These are phyloP conservation scores for Phytophthora cajani DNA, from an alignment of 352 stramenopile genomes.

Conservation along the genomic window DNA sequence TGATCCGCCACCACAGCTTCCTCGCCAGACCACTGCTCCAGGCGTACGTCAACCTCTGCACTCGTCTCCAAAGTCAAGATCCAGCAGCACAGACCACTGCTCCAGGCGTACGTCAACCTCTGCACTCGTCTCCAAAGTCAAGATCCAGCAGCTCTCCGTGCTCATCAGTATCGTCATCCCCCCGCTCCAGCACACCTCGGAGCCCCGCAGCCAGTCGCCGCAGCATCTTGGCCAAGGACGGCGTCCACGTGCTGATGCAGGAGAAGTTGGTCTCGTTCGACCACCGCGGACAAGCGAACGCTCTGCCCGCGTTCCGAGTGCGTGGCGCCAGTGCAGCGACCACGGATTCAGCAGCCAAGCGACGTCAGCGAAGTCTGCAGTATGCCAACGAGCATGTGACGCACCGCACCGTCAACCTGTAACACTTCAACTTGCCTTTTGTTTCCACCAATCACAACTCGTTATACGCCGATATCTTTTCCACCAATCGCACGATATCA, in stretches of 20 bases:
- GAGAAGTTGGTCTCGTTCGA: slow-evolving; percentile 54
- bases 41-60: no score
- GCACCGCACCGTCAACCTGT: slow-evolving; percentile 34
- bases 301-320: slow-evolving; percentile 48
- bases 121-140: slow-evolving; percentile 10
- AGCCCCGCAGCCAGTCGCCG: slow-evolving; percentile 29
- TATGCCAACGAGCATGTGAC: slow-evolving; percentile 39
- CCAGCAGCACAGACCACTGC: neutral
- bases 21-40: no score
- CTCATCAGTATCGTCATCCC: slow-evolving; percentile 13
- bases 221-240: slow-evolving; percentile 60
- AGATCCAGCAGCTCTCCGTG: slow-evolving; percentile 20
- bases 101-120: neutral
- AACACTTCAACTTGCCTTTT: slow-evolving; percentile 12
- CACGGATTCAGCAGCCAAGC: slow-evolving; percentile 41
- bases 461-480: slow-evolving; percentile 2
- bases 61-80: no score
- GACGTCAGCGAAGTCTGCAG: slow-evolving; percentile 46
- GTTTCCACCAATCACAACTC: slow-evolving; percentile 19
- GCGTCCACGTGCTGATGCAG: slow-evolving; percentile 59
- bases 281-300: slow-evolving; percentile 39
- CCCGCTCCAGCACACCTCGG: slow-evolving; percentile 14
- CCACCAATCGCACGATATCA: slow-evolving; percentile 7
- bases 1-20: neutral
- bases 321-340: slow-evolving; percentile 37